Evolutionary conservation across 2,329 filamentous ascomycete genomes (phyloP), one percentile per base, ranked within the genome.

Genomic region (Trichoderma sp.): DNA sequence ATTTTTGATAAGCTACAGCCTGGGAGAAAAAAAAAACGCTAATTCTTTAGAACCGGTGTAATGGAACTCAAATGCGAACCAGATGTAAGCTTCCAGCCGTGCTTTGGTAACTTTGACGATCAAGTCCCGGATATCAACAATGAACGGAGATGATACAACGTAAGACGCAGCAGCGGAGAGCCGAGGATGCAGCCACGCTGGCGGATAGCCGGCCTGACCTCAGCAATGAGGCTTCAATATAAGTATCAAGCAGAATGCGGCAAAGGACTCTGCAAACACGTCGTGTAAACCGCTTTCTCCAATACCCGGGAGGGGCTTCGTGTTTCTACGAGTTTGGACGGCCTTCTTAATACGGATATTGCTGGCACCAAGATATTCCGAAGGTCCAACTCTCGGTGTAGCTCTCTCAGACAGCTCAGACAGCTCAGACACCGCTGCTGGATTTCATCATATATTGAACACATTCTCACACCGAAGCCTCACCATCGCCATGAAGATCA

Each of bases 401-500:
- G 42, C 4, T 29, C 25, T 12, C 32, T 25, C 25, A n/a, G 15
- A 5, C 37, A 17, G 5, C 13, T 39, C 37, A 12, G 12, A 39
- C 3, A 3, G 4, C 12, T 17, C 3, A 13, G 39, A n/a, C 29
- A n/a, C 35, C 22, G 4, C 19, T 10, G 7, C 29, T 27, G 19
- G 15, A 13, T 12, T 13, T 13, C 9, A 15, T 25, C 15, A 15
- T 2, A n/a, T 8, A 61, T 17, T 32, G 2, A 27, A 35, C 15
- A 15, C 8, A 37, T 37, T 13, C 22, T 22, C 45, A 15, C 9
- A 60, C 9, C 10, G 13, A 42, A 29, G 2, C 12, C 39, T 53
- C 17, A 53, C 2, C 29, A 4, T 13, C 5, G 29, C 6, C 34
- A 72, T 73, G 72, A 67, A 70, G 34, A 57, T 72, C 57, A 67